A percentile compares a stretch with the other conserved stretches of the same genome.
Conservation (phyloP, 1,284 basidiomycete species). For the Cronartium quercuum region DNA sequence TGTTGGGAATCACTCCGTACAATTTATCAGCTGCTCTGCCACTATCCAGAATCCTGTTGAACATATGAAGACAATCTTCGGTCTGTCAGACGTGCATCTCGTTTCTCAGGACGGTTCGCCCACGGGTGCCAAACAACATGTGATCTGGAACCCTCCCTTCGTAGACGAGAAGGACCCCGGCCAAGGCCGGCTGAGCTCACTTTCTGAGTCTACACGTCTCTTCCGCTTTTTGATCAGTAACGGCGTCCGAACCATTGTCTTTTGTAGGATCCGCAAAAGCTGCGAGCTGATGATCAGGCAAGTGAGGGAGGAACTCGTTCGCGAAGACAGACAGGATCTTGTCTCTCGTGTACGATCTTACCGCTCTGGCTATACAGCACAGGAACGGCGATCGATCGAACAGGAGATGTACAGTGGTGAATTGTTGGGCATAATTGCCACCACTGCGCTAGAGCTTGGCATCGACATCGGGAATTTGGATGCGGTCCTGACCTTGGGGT, state of each 20-base stretch:
- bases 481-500: constrained; percentile 81
- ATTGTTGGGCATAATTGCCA: constrained; percentile 76
- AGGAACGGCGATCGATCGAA: constrained; percentile 79
- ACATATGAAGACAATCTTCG: constrained; percentile 71
- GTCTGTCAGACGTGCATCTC: constrained; percentile 63
- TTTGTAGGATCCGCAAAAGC: constrained; percentile 63
- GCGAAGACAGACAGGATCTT: constrained; percentile 70
- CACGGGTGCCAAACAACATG: constrained; percentile 62
- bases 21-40: constrained; percentile 81
- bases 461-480: constrained; percentile 84
- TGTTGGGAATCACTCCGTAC: constrained; percentile 63
- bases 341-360: constrained; percentile 73
- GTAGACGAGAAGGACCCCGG: constrained; percentile 59
- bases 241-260: constrained; percentile 74
- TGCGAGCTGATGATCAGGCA: constrained; percentile 81
- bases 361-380: constrained; percentile 63
- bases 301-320: constrained; percentile 64
- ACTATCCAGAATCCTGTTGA: constrained; percentile 69
- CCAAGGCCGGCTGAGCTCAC: constrained; percentile 59
- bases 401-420: constrained; percentile 76
- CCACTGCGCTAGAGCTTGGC: constrained; percentile 82
- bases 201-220: constrained; percentile 66
- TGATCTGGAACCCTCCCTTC: constrained; percentile 69
- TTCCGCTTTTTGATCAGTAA: constrained; percentile 76
- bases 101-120: constrained; percentile 78